phyloP scores from a whole-genome alignment of 306 rosid genomes.

The Potentilla sterilis region DNA sequence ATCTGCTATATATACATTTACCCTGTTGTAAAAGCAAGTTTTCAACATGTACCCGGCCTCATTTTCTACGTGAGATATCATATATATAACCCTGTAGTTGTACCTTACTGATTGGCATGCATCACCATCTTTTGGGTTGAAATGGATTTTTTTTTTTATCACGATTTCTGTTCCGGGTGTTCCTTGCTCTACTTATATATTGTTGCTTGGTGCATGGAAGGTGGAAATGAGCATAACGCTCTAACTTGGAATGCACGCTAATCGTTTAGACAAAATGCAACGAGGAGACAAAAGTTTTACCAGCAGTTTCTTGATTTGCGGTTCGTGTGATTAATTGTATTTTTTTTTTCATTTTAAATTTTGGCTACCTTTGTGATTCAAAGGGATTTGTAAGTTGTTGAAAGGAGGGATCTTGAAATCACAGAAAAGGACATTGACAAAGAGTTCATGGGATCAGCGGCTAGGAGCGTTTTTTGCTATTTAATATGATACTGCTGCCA shows the following conservation, averaged over 20 bases:
- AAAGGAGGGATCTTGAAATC: slow-evolving; percentile 33
- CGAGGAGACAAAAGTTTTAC: slow-evolving; percentile 2
- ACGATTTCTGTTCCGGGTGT: neutral
- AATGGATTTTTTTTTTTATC: neutral
- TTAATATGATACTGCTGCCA: slow-evolving; percentile 22
- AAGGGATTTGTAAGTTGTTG: neutral
- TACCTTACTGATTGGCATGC: neutral
- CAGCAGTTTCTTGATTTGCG: neutral
- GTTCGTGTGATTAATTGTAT: neutral
- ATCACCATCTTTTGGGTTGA: neutral
- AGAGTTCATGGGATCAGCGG: slow-evolving; percentile 30
- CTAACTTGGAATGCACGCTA: slow-evolving; percentile 17
- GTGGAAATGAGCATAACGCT: neutral
- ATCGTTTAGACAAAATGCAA: slow-evolving; percentile 35
- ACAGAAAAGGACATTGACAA: slow-evolving; percentile 38
- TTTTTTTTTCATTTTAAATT: neutral
- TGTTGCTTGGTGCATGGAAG: slow-evolving; percentile 5
- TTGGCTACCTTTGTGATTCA: neutral
- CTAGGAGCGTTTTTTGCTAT: slow-evolving; percentile 21
- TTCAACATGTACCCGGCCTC: too few species aligned
- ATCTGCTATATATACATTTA: too few species aligned
- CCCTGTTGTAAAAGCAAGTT: too few species aligned
- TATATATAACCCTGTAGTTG: neutral
- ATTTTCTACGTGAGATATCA: too few species aligned
- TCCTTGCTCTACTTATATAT: neutral